Conservation (phyloP, 1,284 basidiomycete genomes). For the Chiua sp. region DNA sequence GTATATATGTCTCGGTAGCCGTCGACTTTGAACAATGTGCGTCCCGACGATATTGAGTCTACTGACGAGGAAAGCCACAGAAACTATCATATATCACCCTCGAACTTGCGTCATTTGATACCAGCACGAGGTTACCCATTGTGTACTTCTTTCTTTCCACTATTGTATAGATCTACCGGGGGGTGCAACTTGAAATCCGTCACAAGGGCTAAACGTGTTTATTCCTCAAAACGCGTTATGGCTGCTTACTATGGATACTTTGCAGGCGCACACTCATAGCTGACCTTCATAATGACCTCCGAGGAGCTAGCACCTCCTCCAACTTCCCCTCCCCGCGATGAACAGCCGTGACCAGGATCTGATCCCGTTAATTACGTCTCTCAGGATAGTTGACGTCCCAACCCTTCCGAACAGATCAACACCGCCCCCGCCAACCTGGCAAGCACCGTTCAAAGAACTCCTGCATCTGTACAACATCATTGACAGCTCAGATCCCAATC, state of each 20-base stretch:
- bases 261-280: constrained; percentile 5
- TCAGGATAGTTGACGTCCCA: background rate
- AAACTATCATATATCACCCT: no score
- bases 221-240: no score
- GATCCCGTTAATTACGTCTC: constrained; percentile 12
- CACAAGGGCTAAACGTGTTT: no score
- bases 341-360: background rate
- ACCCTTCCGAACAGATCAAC: background rate
- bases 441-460: constrained; percentile 15
- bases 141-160: no score
- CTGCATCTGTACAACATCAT: constrained; percentile 11
- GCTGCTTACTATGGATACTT: background rate
- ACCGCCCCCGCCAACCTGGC: constrained; percentile 6
- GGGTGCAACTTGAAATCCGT: background rate
- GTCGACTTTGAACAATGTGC: no score
- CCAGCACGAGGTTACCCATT: no score
- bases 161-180: constrained; percentile 6
- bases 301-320: background rate
- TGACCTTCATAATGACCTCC: constrained; percentile 1
- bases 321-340: constrained; percentile 14
- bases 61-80: background rate
- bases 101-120: no score
- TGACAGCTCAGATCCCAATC: constrained; percentile 1
- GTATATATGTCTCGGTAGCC: no score
- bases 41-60: no score